Conservation (phyloP, 2,329 filamentous ascomycete genomes). For the Endoconidiophora laricicola region DNA sequence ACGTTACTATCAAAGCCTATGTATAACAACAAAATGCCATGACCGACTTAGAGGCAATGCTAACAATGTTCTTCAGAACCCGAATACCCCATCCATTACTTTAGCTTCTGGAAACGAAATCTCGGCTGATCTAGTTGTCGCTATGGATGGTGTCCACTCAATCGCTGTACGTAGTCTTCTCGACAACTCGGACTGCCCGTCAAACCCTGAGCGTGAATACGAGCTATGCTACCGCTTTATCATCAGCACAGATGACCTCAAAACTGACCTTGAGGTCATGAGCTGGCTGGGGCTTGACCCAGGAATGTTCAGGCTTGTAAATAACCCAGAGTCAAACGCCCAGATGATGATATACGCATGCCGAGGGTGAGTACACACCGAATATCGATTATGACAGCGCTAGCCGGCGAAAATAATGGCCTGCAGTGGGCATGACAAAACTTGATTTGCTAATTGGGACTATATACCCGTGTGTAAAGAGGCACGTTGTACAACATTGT, state of each 20-base stretch:
- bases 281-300: conserved; percentile 18
- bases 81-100: conserved; percentile 17
- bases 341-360: conserved; percentile 22
- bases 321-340: conserved; percentile 14
- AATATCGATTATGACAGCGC: neutral
- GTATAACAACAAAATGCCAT: neutral
- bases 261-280: conserved; percentile 19
- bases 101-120: conserved; percentile 19
- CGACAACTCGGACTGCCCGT: conserved; percentile 6
- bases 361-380: conserved; percentile 16
- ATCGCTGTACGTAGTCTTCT: conserved; percentile 17
- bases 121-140: conserved; percentile 25
- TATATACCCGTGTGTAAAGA: conserved; percentile 12
- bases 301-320: conserved; percentile 12
- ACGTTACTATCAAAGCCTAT: neutral
- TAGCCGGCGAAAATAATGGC: neutral
- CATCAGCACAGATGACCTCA: conserved; percentile 18
- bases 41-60: no score
- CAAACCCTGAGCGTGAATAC: conserved; percentile 13
- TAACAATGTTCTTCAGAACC: conserved; percentile 14
- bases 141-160: conserved; percentile 28
- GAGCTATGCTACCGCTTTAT: conserved; percentile 24
- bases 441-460: neutral
- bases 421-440: neutral
- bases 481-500: conserved; percentile 22